These are phyloP conservation scores for Talaromyces thailandensis DNA, from an alignment of 495 filamentous ascomycete genomes.

Conservation along the genomic window DNA sequence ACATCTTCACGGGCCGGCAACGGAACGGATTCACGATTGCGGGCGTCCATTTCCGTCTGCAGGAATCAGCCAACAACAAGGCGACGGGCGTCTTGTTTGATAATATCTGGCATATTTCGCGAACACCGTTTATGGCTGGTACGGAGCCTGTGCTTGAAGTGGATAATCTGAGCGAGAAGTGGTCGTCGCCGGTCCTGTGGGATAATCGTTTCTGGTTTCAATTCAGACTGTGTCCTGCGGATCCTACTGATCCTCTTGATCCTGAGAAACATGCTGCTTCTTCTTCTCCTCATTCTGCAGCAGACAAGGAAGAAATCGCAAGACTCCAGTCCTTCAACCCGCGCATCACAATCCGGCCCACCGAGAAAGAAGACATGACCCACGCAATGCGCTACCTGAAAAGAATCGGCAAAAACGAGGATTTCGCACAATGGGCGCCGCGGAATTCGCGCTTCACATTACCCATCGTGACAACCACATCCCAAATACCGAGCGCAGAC, in stretches of 20 bases:
- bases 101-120: constrained; percentile 39
- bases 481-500: background rate
- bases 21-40: constrained; percentile 41
- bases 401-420: background rate
- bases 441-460: constrained; percentile 28
- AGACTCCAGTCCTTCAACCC: background rate
- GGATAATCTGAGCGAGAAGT: constrained; percentile 15
- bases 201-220: constrained; percentile 82
- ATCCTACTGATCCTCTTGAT: background rate
- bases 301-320: background rate
- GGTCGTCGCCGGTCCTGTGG: constrained; percentile 40
- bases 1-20: constrained; percentile 24
- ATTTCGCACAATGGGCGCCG: constrained; percentile 12
- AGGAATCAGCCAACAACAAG: constrained; percentile 11
- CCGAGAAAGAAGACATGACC: background rate
- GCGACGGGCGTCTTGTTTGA: background rate
- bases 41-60: constrained; percentile 20
- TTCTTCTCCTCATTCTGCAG: background rate
- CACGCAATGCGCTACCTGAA: background rate
- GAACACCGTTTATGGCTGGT: constrained; percentile 35
- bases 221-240: constrained; percentile 17
- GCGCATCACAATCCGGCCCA: background rate
- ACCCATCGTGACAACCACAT: constrained; percentile 18
- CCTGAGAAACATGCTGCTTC: background rate
- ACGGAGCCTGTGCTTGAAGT: constrained; percentile 22